Evolutionary conservation across 345 rosid species (phyloP).

Genomic region (Bretschneidera sinensis): DNA sequence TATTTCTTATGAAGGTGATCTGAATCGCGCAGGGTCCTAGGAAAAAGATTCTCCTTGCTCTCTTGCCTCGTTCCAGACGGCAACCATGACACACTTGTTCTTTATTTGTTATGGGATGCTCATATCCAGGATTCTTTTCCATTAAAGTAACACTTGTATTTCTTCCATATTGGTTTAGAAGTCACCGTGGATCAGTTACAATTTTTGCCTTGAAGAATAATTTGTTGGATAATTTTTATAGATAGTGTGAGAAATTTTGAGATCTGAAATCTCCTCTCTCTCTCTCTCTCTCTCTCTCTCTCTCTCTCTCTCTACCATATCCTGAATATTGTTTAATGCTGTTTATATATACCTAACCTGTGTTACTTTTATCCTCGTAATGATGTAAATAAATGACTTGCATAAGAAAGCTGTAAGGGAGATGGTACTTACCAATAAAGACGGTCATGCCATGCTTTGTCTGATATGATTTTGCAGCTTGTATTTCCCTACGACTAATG

Average conservation of each 20-base stretch:
- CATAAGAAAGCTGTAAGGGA: too few relatives aligned
- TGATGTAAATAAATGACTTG: too few relatives aligned
- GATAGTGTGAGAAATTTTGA: conserved; percentile 6
- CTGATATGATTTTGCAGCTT: too few relatives aligned
- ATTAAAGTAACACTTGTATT: background rate
- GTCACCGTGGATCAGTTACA: background rate
- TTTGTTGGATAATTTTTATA: background rate
- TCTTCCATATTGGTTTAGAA: conserved; percentile 1
- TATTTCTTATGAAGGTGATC: conserved; percentile 9
- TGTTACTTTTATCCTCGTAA: background rate
- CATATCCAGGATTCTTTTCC: background rate
- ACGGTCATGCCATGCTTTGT: too few relatives aligned
- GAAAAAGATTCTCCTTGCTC: conserved; percentile 84
- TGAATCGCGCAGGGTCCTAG: conserved; percentile 82
- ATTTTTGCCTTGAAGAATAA: conserved; percentile 7
- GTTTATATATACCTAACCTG: background rate
- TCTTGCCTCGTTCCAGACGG: conserved; percentile 49
- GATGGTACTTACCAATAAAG: too few relatives aligned
- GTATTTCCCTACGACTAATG: too few relatives aligned
- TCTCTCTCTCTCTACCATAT: too few relatives aligned
- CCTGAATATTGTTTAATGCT: background rate
- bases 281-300: too few relatives aligned
- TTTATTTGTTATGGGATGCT: background rate
- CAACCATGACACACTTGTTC: conserved; percentile 22
- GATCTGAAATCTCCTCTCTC: background rate